Base-by-base conservation (phyloP, 805 yeast genomes). In the Yarrowia sp. region DNA sequence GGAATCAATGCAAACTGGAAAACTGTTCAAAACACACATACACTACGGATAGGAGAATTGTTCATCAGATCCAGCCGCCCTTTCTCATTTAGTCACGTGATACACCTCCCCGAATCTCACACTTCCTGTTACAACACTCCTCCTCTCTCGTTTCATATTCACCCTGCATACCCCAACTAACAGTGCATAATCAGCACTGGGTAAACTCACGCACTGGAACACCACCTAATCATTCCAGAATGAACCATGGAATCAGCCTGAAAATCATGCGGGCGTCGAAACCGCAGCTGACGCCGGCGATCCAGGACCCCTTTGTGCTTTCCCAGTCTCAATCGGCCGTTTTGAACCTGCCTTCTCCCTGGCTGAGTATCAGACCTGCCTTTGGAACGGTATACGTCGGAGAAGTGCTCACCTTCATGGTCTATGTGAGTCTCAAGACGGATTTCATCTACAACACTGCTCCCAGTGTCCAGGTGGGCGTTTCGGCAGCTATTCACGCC, bases 371-470 rank as follows among this genome's bases (percentile, higher is more conserved):
- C 52, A 76, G 79, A 2, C 56, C 72, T n/a, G 38, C 72, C n/a
- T 69, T 73, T 64, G 76, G 76, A 26, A 70, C 71, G 1, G 75
- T 74, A 38, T 77, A 74, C 65, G 76, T 74, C 0, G 80, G 80
- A 16, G 80, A 77, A 69, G 72, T 72, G 70, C 74, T 76, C 68
- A 50, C 70, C 2, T 72, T 77, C 63, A 61, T 77, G 52, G 56
- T 77, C 16, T 69, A 71, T 12, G 70, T 73, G 26, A 59, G 65
- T 43, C 52, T 59, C 40, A 43, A 59, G 15, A 59, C 50, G 12
- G 65, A 59, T 16, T 59, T 59, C 32, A 35, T 59, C 8, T 59
- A 59, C 65, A 59, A 59, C 52, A 59, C 65, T 3, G 35, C 38
- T 5, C 52, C 65, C 14, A 40, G 48, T 35, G 65, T 59, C 16